Evolutionary conservation across 2,329 filamentous ascomycete species (phyloP), one percentile per base, ranked within the genome.

Genomic region (Alternaria sp.): DNA sequence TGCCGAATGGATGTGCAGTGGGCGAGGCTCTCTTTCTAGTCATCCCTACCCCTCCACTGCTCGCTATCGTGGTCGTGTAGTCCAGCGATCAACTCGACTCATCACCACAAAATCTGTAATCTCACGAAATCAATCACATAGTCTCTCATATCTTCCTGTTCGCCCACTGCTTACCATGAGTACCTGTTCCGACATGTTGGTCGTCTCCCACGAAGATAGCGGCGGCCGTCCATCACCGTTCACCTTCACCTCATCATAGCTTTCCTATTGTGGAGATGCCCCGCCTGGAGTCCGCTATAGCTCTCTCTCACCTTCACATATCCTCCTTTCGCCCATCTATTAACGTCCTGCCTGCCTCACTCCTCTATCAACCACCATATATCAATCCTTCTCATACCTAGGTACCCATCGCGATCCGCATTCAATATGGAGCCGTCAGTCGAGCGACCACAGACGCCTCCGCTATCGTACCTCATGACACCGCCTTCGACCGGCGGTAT

Each of bases 401-500:
- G 21, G 21, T 21, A 21, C 21, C 30, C 30, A 13, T 23, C 36
- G 36, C 28, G 4, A 52, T 19, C 36, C 5, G 17, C 36, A 11
- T 6, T 30, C 57, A 60, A 57, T 3, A 69, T 66, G 62, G 8
- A 6, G 1, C 40, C 12, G 4, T 30, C 50, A 7, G 62, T 55
- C 2, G 44, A 59, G 44, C 60, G 63, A 43, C 55, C 55, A 11
- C 44, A 46, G 9, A 70, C 68, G 8, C 68, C 69, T 23, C 67
- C 68, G 7, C 55, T 43, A 11, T 45, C 43, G 9, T 58, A 61
- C 8, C 62, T 68, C 0, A 47, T 72, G 1, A 74, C 74, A 1
- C 73, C 73, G 10, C 74, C 74, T 2, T 60, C 67, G 2, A 76
- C 73, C 0, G 69, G 63, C 23, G 46, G 54, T 0, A 58, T 55